Conservation (phyloP, 148 eudicot genomes). For the Persicaria tinctoria region DNA sequence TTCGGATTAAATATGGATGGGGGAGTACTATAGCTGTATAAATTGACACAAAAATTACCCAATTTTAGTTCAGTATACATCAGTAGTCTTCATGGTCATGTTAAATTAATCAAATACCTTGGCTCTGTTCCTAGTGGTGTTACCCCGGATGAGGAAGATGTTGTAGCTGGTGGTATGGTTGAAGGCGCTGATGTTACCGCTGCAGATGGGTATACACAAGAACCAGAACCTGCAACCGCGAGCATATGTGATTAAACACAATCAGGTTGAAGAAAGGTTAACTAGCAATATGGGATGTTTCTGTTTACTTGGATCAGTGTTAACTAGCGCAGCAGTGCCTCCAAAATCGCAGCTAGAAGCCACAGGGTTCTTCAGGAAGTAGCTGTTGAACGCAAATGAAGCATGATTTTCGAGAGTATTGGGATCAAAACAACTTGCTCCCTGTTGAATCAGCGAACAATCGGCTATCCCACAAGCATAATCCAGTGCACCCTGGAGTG, state of each 20-base stretch:
- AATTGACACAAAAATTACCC: not conserved
- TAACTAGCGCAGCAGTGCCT: conserved; percentile 53
- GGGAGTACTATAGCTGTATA: conserved; percentile 38
- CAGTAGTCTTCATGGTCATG: not conserved
- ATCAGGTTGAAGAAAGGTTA: not conserved
- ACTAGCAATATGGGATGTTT: not conserved
- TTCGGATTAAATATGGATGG: conserved; percentile 37
- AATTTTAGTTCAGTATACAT: not conserved
- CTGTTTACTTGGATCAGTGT: conserved; percentile 70
- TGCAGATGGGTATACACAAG: conserved; percentile 46
- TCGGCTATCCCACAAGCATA: conserved; percentile 89
- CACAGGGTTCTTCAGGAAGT: conserved; percentile 63
- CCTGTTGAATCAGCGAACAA: conserved; percentile 62
- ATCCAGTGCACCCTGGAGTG: conserved; percentile 62
- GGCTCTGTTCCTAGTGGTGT: not conserved
- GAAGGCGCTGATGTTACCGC: not conserved
- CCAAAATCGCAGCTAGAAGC: conserved; percentile 81
- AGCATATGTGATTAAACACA: conserved; percentile 5
- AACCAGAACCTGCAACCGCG: conserved; percentile 46
- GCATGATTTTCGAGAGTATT: conserved; percentile 61
- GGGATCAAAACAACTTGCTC: conserved; percentile 66
- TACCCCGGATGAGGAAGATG: conserved; percentile 33
- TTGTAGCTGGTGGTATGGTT: conserved; percentile 12
- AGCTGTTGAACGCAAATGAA: conserved; percentile 77
- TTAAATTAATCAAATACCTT: not conserved